Conservation (phyloP, 1,139 yeast species). For the Zygosaccharomyces sapae region DNA sequence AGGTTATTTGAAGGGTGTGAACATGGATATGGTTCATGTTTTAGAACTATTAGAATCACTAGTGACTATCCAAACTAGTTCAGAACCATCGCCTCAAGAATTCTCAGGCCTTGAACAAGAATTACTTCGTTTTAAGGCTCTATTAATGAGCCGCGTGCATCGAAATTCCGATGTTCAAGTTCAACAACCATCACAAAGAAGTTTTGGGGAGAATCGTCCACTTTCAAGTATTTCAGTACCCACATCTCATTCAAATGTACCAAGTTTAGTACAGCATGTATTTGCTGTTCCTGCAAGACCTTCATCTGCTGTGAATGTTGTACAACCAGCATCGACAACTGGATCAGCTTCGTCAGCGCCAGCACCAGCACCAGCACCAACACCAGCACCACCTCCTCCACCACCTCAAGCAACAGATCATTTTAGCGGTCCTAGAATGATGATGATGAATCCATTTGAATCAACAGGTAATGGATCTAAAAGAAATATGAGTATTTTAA, state of each 20-base stretch:
- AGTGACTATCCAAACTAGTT: slow-evolving; percentile 11
- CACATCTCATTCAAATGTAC: slow-evolving; percentile 14
- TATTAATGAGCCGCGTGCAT: slow-evolving; percentile 13
- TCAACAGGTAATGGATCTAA: slow-evolving; percentile 30
- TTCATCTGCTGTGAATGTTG: slow-evolving; percentile 6
- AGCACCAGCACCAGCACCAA: slow-evolving; percentile 8
- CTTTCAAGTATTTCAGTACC: slow-evolving; percentile 24
- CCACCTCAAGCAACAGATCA: slow-evolving; percentile 11
- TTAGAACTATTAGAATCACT: slow-evolving; percentile 46
- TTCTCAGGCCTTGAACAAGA: slow-evolving; percentile 14
- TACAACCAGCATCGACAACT: slow-evolving; percentile 15
- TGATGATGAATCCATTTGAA: slow-evolving; percentile 33
- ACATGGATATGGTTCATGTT: slow-evolving; percentile 47
- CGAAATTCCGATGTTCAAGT: slow-evolving; percentile 16
- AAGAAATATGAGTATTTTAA: slow-evolving; percentile 36
- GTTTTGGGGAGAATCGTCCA: slow-evolving; percentile 12
- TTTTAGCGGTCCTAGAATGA: slow-evolving; percentile 14
- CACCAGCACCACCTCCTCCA: slow-evolving; percentile 12
- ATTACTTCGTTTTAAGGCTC: slow-evolving; percentile 15
- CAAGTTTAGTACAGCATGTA: slow-evolving; percentile 9
- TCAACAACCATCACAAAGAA: slow-evolving; percentile 13
- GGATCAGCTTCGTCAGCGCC: slow-evolving; percentile 8
- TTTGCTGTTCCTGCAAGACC: slow-evolving; percentile 14
- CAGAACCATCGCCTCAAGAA: slow-evolving; percentile 9
- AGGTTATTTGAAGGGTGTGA: slow-evolving; percentile 46